Percentiles rank a stretch among this genome's conserved stretches.
Evolutionary conservation across 2,329 filamentous ascomycete species (phyloP).

Genomic region (Hypoxylon rubiginosum): DNA sequence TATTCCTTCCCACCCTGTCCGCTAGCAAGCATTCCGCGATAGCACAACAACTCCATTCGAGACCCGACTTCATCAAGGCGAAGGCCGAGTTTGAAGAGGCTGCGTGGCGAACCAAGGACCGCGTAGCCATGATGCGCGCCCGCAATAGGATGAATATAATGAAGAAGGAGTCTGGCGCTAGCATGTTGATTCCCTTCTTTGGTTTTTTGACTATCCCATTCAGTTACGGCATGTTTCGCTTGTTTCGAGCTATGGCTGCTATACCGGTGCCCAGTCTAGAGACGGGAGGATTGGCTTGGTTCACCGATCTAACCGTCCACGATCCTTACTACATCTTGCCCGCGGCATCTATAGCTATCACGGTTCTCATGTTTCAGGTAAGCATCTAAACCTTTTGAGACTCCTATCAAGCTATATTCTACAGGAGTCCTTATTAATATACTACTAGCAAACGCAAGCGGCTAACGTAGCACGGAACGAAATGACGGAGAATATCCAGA

Average conservation of each 20-base stretch:
- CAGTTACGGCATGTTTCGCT: constrained; percentile 84
- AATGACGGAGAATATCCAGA: constrained; percentile 55
- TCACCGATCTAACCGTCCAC: constrained; percentile 78
- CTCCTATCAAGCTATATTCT: background rate
- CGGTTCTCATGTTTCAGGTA: constrained; percentile 72
- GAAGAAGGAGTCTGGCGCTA: constrained; percentile 68
- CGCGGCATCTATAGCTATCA: constrained; percentile 66
- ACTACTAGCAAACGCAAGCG: constrained; percentile 41
- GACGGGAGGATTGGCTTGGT: constrained; percentile 80
- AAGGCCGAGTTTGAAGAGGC: constrained; percentile 65
- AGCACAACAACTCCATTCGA: constrained; percentile 68
- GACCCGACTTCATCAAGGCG: constrained; percentile 67
- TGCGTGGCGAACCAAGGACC: constrained; percentile 57
- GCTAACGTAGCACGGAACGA: constrained; percentile 44
- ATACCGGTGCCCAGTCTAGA: constrained; percentile 87
- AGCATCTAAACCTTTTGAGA: constrained; percentile 43
- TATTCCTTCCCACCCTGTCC: constrained; percentile 75
- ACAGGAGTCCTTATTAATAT: constrained; percentile 16
- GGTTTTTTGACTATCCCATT: constrained; percentile 74
- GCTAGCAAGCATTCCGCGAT: constrained; percentile 73
- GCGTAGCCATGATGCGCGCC: constrained; percentile 59
- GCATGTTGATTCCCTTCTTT: constrained; percentile 62
- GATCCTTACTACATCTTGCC: constrained; percentile 88
- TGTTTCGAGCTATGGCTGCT: constrained; percentile 78
- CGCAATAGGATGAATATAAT: constrained; percentile 64